Base-by-base conservation (phyloP, 2,329 filamentous ascomycete species). In the Cladophialophora immunda region DNA sequence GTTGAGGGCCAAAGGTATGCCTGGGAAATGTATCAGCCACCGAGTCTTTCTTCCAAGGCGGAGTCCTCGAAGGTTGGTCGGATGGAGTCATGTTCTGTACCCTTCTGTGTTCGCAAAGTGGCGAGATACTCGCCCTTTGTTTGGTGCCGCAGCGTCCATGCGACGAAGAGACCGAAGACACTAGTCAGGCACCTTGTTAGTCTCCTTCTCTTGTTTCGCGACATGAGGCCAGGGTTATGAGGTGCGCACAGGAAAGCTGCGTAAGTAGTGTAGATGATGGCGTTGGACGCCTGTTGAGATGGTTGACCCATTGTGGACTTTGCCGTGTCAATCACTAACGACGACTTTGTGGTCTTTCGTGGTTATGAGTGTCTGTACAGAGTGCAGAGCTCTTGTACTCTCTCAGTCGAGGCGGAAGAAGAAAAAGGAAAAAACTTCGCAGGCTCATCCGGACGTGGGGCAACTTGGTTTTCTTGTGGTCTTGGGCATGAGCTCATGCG, bases 231-330 rank as follows among this genome's bases (percentile, higher is more conserved):
- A 15, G 29, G n/a, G 29, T 32, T 15, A 30, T 17, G 27, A 22
- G 32, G 47, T 9, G 45, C 87, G 65, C 82, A 94, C 92, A 95
- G 81, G 77, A 95, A 95, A 58, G 84, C 82, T 70, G 86, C 90
- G 81, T 93, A 94, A 58, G 90, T 92, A 61, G 92, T 81, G 76
- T 94, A 94, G 76, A 95, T 90, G 77, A 94, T 84, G 83, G 91
- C 91, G 82, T 94, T 93, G 34, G 92, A 94, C 76, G 91, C 91
- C 84, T 86, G 81, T 64, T 83, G 87, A 1, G 92, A 94, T 66
- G 91, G 91, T 72, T 89, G 85, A 22, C 90, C 90, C 92, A 94
- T 95, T 65, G 30, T 71, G 55, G 17, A 22, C 64, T 47, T 30
- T 22, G 17, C 57, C 9, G 15, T 25, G 45, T 25, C 45, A 3